Conservation (phyloP, 805 yeast species). For the Babjeviella inositovora region DNA sequence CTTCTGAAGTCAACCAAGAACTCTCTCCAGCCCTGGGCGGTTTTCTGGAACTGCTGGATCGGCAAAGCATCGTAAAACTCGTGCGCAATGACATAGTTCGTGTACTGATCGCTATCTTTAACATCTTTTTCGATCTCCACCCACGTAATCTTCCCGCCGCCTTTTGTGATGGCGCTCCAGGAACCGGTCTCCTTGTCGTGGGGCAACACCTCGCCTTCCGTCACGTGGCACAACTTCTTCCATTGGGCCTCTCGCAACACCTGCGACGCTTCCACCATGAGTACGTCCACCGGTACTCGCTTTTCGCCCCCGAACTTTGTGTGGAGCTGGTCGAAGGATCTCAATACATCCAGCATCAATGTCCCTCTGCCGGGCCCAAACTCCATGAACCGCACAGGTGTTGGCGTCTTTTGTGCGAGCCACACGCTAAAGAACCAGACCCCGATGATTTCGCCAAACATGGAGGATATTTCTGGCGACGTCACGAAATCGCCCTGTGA, state of each 20-base stretch:
- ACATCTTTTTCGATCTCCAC: constrained; percentile 39
- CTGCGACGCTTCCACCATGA: constrained; percentile 59
- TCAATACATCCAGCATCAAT: constrained; percentile 47
- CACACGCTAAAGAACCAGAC: constrained; percentile 50
- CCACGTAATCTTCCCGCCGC: constrained; percentile 44
- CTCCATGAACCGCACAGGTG: constrained; percentile 41
- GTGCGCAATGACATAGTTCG: constrained; percentile 65
- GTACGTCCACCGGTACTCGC: constrained; percentile 14
- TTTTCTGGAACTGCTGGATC: constrained; percentile 47
- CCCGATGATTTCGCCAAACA: constrained; percentile 78
- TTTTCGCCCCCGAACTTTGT: constrained; percentile 13
- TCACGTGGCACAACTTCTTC: constrained; percentile 25
- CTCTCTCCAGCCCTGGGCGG: constrained; percentile 68
- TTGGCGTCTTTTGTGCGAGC: constrained; percentile 36
- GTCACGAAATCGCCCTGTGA: constrained; percentile 63
- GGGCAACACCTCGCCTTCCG: constrained; percentile 1
- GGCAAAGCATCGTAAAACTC: constrained; percentile 85
- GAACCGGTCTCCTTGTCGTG: constrained; percentile 8
- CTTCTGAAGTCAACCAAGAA: constrained; percentile 56
- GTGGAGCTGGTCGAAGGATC: constrained; percentile 23
- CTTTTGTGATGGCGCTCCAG: constrained; percentile 24
- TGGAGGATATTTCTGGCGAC: constrained; percentile 75
- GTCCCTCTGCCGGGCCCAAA: constrained; percentile 85
- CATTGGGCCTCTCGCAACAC: constrained; percentile 44
- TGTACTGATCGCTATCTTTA: constrained; percentile 7